A percentile compares a stretch with the other conserved stretches of the same genome.
Conservation (phyloP, 208 protist genomes). For the Trichomonas vaginalis region DNA sequence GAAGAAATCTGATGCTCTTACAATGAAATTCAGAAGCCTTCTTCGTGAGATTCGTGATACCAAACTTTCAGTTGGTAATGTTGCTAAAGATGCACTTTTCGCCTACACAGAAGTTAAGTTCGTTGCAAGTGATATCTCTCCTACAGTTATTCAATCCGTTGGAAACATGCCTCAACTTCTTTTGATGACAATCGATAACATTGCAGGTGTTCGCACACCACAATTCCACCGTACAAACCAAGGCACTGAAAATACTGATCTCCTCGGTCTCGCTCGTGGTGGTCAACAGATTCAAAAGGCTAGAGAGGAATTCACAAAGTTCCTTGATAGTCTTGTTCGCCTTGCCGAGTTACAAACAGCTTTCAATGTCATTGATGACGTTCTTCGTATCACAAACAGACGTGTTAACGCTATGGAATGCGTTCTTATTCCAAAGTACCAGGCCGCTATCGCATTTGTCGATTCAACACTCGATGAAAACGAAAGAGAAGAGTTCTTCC, state of each 20-base stretch:
- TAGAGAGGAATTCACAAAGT: conserved; percentile 57
- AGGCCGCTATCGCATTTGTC: conserved; percentile 92
- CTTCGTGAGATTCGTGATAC: conserved; percentile 61
- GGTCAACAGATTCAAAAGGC: conserved; percentile 49
- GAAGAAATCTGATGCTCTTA: conserved; percentile 98
- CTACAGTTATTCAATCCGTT: conserved; percentile 42
- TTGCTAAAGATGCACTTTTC: conserved; percentile 59
- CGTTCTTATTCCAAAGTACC: conserved; percentile 77
- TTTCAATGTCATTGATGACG: conserved; percentile 21
- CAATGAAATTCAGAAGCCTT: conserved; percentile 73
- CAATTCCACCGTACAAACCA: conserved; percentile 59
- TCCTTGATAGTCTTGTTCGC: conserved; percentile 68
- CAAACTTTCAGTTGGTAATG: background rate
- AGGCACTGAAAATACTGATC: background rate
- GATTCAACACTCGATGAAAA: conserved; percentile 84
- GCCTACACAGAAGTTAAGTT: conserved; percentile 83
- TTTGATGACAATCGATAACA: conserved; percentile 73
- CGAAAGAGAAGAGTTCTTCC: conserved; percentile 19
- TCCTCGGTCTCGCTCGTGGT: conserved; percentile 73
- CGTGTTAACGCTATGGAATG: conserved; percentile 97
- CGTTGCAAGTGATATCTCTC: conserved; percentile 77
- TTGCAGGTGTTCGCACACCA: conserved; percentile 79
- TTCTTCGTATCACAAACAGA: conserved; percentile 96
- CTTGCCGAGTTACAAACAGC: conserved; percentile 72
- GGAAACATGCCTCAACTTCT: conserved; percentile 50